Percentiles rank a stretch among this genome's conserved stretches.
These are phyloP conservation scores for Rhinocladiella mackenziei DNA, from an alignment of 2,329 filamentous ascomycete species.

Conservation along the genomic window DNA sequence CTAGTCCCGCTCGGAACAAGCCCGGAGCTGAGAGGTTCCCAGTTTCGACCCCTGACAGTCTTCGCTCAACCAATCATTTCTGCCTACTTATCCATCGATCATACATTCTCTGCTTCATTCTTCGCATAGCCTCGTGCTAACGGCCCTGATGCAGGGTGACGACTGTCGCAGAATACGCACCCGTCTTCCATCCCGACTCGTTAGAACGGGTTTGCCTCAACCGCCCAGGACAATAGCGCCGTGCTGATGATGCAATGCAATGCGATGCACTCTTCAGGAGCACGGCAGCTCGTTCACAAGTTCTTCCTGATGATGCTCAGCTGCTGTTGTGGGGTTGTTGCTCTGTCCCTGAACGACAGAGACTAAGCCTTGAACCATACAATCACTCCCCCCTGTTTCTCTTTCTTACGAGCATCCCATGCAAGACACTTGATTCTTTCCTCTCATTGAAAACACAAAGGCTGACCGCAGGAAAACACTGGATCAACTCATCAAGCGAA, in stretches of 20 bases:
- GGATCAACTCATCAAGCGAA: slow-evolving; percentile 4
- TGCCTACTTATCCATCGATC: slow-evolving; percentile 16
- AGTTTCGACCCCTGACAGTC: slow-evolving; percentile 4
- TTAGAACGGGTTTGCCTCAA: slow-evolving; percentile 2
- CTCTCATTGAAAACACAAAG: slow-evolving; percentile 1
- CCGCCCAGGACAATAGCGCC: slow-evolving; percentile 7
- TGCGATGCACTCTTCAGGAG: slow-evolving; percentile 10
- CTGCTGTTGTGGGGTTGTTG: neutral
- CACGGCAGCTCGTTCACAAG: neutral
- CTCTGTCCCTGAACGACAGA: neutral
- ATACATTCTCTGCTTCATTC: slow-evolving; percentile 16
- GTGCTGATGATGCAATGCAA: slow-evolving; percentile 1
- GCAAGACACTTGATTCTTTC: slow-evolving; percentile 9
- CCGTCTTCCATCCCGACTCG: slow-evolving; percentile 11
- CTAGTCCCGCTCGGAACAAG: neutral
- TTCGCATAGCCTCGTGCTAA: slow-evolving; percentile 15
- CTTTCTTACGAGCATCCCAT: slow-evolving; percentile 2
- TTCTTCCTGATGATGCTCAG: slow-evolving; percentile 3
- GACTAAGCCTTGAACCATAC: slow-evolving; percentile 1
- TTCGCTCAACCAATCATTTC: slow-evolving; percentile 15
- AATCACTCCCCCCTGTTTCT: slow-evolving; percentile 13
- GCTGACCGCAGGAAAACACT: slow-evolving; percentile 6
- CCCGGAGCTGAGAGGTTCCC: neutral
- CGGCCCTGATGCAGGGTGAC: slow-evolving; percentile 12
- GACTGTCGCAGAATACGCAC: slow-evolving; percentile 18